Conservation (phyloP, 2,329 filamentous ascomycete species). For the Pseudocercospora crystallina region DNA sequence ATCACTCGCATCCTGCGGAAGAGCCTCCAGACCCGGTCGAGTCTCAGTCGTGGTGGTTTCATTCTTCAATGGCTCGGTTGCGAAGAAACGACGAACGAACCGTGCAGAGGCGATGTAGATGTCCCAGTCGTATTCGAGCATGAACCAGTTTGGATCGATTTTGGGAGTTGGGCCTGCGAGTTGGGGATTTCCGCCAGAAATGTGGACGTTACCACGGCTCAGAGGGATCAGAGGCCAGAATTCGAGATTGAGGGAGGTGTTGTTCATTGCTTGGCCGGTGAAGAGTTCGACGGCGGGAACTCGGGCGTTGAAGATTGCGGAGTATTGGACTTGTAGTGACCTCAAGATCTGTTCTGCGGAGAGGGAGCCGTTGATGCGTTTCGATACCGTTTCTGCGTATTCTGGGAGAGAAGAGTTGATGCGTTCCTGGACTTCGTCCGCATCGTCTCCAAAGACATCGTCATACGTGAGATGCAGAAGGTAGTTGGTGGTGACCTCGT, state of each 20-base stretch:
- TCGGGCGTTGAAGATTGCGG: conserved; percentile 14
- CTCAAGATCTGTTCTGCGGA: conserved; percentile 15
- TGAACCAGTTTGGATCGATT: conserved; percentile 33
- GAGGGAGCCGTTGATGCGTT: conserved; percentile 11
- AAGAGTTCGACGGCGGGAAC: conserved; percentile 12
- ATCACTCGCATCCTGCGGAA: conserved; percentile 19
- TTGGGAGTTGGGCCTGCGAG: conserved; percentile 17
- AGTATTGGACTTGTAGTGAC: conserved; percentile 14
- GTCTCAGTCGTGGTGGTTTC: conserved; percentile 32
- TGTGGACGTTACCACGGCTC: conserved; percentile 29
- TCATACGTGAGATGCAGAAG: conserved; percentile 14
- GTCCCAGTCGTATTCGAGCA: conserved; percentile 26
- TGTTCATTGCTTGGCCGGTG: conserved; percentile 8
- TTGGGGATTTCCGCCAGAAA: conserved; percentile 24
- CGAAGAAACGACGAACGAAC: conserved; percentile 28
- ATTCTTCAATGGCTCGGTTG: conserved; percentile 22
- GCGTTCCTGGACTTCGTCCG: conserved; percentile 1
- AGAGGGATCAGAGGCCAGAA: conserved; percentile 26
- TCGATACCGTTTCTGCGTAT: conserved; percentile 6
- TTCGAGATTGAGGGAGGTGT: conserved; percentile 16
- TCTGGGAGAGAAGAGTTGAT: conserved; percentile 7
- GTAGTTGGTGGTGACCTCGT: conserved; percentile 14
- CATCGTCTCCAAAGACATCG: conserved; percentile 16
- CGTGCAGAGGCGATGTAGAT: conserved; percentile 23
- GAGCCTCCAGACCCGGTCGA: conserved; percentile 20